These are phyloP conservation scores for Pulveroboletus sp. DNA, from an alignment of 768 basidiomycete genomes.

Conservation along the genomic window DNA sequence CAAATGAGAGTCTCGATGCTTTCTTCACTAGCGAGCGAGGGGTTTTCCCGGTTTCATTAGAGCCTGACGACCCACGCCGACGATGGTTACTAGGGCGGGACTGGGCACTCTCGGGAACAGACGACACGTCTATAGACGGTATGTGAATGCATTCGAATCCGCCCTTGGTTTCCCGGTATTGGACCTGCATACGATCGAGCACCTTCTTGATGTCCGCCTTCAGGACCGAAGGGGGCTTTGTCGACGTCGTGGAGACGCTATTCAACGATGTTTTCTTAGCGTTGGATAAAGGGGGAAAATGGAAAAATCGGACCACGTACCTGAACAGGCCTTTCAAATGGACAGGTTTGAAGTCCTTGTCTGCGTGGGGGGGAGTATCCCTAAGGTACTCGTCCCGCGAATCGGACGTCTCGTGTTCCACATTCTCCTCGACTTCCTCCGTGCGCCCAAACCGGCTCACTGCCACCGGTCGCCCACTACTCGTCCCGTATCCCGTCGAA, in stretches of 20 bases:
- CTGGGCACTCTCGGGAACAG: slow-evolving; percentile 47
- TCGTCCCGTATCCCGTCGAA: slow-evolving; percentile 55
- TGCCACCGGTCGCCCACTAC: slow-evolving; percentile 24
- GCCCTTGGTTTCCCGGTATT: slow-evolving; percentile 82
- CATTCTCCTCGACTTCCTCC: slow-evolving; percentile 45
- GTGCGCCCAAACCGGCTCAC: slow-evolving; percentile 50
- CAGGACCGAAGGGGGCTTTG: slow-evolving; percentile 75
- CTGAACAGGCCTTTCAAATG: slow-evolving; percentile 96
- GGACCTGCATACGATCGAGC: slow-evolving; percentile 91
- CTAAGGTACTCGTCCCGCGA: slow-evolving; percentile 41
- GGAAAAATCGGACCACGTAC: slow-evolving; percentile 31
- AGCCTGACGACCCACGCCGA: slow-evolving; percentile 44
- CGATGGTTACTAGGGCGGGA: slow-evolving; percentile 33
- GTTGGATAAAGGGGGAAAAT: slow-evolving; percentile 1
- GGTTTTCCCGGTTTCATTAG: slow-evolving; percentile 47
- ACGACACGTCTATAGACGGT: slow-evolving; percentile 87
- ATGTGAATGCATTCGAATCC: slow-evolving; percentile 97
- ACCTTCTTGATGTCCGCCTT: slow-evolving; percentile 83
- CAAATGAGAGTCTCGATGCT: slow-evolving; percentile 75
- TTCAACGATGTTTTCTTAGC: background rate
- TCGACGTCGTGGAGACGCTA: slow-evolving; percentile 93
- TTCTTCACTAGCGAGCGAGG: slow-evolving; percentile 63
- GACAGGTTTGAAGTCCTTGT: slow-evolving; percentile 87
- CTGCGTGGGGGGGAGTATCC: slow-evolving; percentile 40
- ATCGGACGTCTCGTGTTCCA: slow-evolving; percentile 36